A percentile compares a stretch with the other conserved stretches of the same genome.
Evolutionary conservation across 768 basidiomycete genomes (phyloP).

Genomic region (Tricholoma bakamatsutake): DNA sequence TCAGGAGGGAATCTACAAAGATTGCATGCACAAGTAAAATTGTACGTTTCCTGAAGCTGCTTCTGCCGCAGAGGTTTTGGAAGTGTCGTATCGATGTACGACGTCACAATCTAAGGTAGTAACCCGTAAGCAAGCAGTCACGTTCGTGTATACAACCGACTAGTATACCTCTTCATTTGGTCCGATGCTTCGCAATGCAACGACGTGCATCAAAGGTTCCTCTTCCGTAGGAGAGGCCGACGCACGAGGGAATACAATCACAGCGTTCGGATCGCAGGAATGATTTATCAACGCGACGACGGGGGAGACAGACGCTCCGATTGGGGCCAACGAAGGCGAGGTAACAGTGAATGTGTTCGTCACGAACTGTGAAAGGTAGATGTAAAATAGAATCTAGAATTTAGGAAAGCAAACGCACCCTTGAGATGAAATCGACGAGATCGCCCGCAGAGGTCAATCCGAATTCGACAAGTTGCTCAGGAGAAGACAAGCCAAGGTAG

Average conservation of each 20-base stretch:
- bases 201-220: conserved; percentile 66
- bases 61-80: conserved; percentile 49
- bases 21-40: conserved; percentile 66
- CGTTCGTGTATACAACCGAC: neutral
- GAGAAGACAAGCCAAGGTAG: conserved; percentile 57
- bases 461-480: conserved; percentile 51
- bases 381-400: neutral
- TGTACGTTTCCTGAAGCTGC: conserved; percentile 65
- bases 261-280: conserved; percentile 83
- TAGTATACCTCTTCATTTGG: conserved; percentile 62
- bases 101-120: conserved; percentile 56
- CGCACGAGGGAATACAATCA: conserved; percentile 80
- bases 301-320: conserved; percentile 85
- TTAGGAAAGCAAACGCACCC: conserved; percentile 35
- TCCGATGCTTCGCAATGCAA: conserved; percentile 61
- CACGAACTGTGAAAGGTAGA: conserved; percentile 54
- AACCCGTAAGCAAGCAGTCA: neutral
- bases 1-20: conserved; percentile 37
- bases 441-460: conserved; percentile 54
- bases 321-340: conserved; percentile 66
- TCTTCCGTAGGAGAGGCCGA: conserved; percentile 24
- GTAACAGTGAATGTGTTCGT: conserved; percentile 90
- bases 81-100: conserved; percentile 83
- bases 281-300: conserved; percentile 80
- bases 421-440: conserved; percentile 67